Percentiles rank a stretch among this genome's conserved stretches.
These are phyloP conservation scores for Golubevia sp. DNA, from an alignment of 1,284 basidiomycete genomes.

Conservation along the genomic window DNA sequence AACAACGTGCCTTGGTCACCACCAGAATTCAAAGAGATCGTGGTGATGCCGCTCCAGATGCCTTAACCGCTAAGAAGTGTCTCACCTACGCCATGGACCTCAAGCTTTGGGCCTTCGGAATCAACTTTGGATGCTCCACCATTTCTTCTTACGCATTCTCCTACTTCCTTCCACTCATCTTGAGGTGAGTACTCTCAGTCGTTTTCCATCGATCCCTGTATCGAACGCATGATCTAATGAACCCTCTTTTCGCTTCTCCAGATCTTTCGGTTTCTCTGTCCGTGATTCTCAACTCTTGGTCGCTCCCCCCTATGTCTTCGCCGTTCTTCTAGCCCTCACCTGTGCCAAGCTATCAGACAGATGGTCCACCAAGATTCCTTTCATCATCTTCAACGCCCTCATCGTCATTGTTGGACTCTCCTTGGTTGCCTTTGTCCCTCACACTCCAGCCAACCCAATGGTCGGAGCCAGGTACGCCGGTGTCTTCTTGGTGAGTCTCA, in stretches of 20 bases:
- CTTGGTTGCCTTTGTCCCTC: constrained; percentile 22
- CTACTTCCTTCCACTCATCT: constrained; percentile 45
- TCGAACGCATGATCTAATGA: too few relatives aligned
- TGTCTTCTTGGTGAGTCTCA: constrained; percentile 38
- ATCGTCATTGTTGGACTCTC: constrained; percentile 33
- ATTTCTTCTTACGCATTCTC: constrained; percentile 39
- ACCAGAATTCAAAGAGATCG: constrained; percentile 45
- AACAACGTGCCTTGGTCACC: constrained; percentile 35
- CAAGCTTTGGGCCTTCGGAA: constrained; percentile 38
- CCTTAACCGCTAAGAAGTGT: constrained; percentile 28
- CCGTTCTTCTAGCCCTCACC: constrained; percentile 26
- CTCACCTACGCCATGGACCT: constrained; percentile 28
- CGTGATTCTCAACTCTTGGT: not conserved
- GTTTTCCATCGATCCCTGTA: too few relatives aligned
- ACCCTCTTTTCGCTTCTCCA: too few relatives aligned
- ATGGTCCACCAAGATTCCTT: constrained; percentile 23
- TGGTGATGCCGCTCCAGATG: constrained; percentile 34
- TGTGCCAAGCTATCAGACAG: constrained; percentile 33
- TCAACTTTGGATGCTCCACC: constrained; percentile 21
- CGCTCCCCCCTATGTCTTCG: constrained; percentile 2
- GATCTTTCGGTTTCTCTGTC: constrained; percentile 26
- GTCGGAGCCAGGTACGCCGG: constrained; percentile 19
- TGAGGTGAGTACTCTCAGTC: too few relatives aligned
- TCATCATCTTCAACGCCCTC: constrained; percentile 30
- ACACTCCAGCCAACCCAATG: not conserved